Percentiles rank a stretch among this genome's conserved stretches.
Evolutionary conservation across 208 protist genomes (phyloP).

Genomic region (Acanthamoeba castellanii): DNA sequence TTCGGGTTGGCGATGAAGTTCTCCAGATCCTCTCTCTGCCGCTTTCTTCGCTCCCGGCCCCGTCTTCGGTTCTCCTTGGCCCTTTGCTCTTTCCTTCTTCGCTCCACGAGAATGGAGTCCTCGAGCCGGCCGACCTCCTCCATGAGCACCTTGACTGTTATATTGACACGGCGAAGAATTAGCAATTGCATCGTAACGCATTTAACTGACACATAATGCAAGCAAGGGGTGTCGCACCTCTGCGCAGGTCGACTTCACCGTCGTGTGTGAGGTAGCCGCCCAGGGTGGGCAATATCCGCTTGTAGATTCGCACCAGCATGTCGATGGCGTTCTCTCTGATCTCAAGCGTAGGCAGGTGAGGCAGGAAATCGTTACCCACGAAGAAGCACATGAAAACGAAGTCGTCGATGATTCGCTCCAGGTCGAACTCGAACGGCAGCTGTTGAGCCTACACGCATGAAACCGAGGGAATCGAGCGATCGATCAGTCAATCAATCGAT

Average conservation of each 20-base stretch:
- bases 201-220: no score
- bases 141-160: constrained; percentile 38
- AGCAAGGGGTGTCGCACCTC: neutral
- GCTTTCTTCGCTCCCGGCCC: constrained; percentile 62
- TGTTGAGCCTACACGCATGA: neutral
- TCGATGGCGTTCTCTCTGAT: constrained; percentile 96
- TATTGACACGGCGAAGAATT: neutral
- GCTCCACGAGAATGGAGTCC: constrained; percentile 83
- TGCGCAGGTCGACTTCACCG: constrained; percentile 83
- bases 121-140: constrained; percentile 81
- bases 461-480: no score
- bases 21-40: constrained; percentile 57
- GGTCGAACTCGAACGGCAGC: constrained; percentile 88
- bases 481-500: no score
- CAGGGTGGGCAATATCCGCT: constrained; percentile 80
- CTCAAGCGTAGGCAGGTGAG: constrained; percentile 97
- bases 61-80: constrained; percentile 64
- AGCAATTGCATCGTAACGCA: neutral
- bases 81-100: constrained; percentile 20
- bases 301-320: constrained; percentile 91
- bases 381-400: constrained; percentile 99
- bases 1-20: constrained; percentile 52
- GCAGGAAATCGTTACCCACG: constrained; percentile 99
- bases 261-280: constrained; percentile 89
- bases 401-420: constrained; percentile 98